phyloP scores from a whole-genome alignment of 441 rosid species.

The Flueggea neowawraea region DNA sequence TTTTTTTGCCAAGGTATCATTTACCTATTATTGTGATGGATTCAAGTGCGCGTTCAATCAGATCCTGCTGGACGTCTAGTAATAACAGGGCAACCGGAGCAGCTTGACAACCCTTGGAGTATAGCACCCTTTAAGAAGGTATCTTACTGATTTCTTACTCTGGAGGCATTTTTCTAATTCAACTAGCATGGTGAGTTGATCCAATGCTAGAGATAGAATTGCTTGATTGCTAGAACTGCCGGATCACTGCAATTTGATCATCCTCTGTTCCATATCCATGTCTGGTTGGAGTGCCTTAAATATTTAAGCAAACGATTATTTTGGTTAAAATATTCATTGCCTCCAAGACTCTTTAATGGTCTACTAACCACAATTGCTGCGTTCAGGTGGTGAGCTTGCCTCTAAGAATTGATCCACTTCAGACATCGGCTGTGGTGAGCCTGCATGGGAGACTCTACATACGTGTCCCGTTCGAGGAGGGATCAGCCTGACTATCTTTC shows the following conservation, averaged over 20 bases:
- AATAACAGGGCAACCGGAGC: conserved; percentile 87
- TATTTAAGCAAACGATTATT: too few species aligned
- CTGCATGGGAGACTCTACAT: conserved; percentile 77
- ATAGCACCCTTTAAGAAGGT: conserved; percentile 91
- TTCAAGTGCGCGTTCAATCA: conserved; percentile 81
- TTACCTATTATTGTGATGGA: conserved; percentile 1
- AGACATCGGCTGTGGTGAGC: conserved; percentile 72
- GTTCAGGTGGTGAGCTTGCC: conserved; percentile 71
- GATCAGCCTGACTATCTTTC: conserved; percentile 27
- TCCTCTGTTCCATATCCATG: too few species aligned
- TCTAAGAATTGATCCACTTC: conserved; percentile 73
- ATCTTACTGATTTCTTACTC: neutral
- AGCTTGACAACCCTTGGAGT: conserved; percentile 95
- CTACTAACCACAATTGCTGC: conserved; percentile 6
- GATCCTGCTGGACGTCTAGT: conserved; percentile 87
- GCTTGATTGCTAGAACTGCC: too few species aligned
- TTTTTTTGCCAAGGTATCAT: too few species aligned
- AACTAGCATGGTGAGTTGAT: too few species aligned
- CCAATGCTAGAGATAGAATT: too few species aligned
- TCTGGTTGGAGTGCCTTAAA: too few species aligned
- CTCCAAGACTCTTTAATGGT: neutral
- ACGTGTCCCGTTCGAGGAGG: conserved; percentile 64
- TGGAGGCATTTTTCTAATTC: too few species aligned
- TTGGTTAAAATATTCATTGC: neutral
- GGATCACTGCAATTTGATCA: too few species aligned